Base-by-base conservation (phyloP, 208 protist genomes). In the Jaenimonas drosophilae region DNA sequence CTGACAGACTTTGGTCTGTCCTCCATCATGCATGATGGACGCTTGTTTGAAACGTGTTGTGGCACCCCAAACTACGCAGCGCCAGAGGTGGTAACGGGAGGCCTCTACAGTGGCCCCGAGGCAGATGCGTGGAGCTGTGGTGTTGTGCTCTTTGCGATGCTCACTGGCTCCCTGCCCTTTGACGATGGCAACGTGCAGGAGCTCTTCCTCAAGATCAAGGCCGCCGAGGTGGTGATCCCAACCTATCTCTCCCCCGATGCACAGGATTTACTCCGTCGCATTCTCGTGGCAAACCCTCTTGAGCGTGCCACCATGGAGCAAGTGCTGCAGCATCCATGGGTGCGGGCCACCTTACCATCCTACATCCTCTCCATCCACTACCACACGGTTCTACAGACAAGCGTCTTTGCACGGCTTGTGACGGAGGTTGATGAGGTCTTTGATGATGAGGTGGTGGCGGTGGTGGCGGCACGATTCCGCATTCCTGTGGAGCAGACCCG, bases 241-340 rank as follows among this genome's bases (percentile, higher is more conserved):
- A 37, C 25, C 21, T 46, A 54, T 36, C 29, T 94, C 34, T 87
- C 77, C 0, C 37, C 36, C 0, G 64, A 59, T 26, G 69, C 68
- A 23, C 43, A 52, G 23, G 81, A 90, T 37, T 48, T 91, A 37
- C 37, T 94, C 23, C 65, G 37, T 20, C 75, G 66, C 23, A 70
- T 94, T 49, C 54, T 94, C 7, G 62, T 85, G 2, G 73, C 84
- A 14, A 81, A 87, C 50, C 77, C 86, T 3, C 69, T 91, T 28
- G 70, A 88, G 55, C 80, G 86, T 2, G 75, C 81, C 9, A 94
- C 86, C 12, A 87, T 94, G 64, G 78, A 88, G 57, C 81, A 94
- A 61, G 70, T 91, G 12, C 78, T 94, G 65, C 75, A 88, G 49
- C 77, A 88, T 63, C 79, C 86, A 4, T 94, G 82, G 79, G 33